Evolutionary conservation across 495 filamentous ascomycete genomes (phyloP).

Genomic region (Pseudoneurospora amorphoporcata): DNA sequence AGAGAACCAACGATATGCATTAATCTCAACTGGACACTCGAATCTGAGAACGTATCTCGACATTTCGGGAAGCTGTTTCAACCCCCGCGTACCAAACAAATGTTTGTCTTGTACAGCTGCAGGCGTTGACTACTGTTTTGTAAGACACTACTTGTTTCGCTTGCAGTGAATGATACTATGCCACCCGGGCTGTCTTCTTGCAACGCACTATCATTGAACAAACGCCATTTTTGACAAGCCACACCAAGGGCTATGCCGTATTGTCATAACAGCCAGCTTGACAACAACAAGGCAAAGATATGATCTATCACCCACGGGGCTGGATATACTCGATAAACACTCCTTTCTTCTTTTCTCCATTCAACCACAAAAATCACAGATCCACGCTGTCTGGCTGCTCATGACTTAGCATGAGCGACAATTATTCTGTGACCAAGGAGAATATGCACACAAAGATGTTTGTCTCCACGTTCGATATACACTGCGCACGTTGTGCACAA

Average conservation of each 20-base stretch:
- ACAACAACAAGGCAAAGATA: background rate
- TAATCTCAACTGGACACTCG: background rate
- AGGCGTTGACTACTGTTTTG: background rate
- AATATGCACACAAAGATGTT: background rate
- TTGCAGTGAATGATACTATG: background rate
- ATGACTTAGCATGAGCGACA: background rate
- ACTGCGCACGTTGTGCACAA: background rate
- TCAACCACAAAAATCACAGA: background rate
- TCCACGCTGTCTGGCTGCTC: background rate
- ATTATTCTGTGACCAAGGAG: background rate
- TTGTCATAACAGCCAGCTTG: background rate
- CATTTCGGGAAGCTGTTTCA: background rate
- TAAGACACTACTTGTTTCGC: background rate
- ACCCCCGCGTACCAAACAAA: background rate
- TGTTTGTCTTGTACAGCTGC: background rate
- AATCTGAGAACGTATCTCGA: background rate
- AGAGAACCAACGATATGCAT: background rate
- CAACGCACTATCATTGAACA: background rate
- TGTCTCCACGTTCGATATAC: background rate
- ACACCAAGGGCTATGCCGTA: background rate
- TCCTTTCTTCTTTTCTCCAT: background rate
- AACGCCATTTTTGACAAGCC: background rate
- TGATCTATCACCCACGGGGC: background rate
- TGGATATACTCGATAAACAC: background rate
- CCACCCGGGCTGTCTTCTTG: background rate